Evolutionary conservation across 2,329 filamentous ascomycete species (phyloP), one percentile per base, ranked within the genome.

Genomic region (Cryphonectria japonica): DNA sequence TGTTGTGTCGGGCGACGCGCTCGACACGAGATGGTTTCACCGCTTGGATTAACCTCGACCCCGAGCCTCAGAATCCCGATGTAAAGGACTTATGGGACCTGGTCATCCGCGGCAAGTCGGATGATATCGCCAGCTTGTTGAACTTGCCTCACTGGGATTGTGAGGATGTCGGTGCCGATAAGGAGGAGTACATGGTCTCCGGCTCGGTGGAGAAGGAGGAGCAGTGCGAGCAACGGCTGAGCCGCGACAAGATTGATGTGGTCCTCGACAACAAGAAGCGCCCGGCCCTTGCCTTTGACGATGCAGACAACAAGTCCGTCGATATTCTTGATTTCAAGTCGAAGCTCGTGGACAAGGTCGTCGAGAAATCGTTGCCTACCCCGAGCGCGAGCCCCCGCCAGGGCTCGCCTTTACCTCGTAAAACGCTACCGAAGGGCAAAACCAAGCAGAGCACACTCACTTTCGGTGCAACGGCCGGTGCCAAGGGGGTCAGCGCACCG

Each of bases 1-100:
- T 98, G 80, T 89, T 98, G 87, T 98, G 94, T 79, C 90, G 91
- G 66, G 91, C 94, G 43, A 93, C 97, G n/a, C 88, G 95, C 73
- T 89, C 91, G 76, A 89, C 94, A 69, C 89, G 89, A 75, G 93
- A 97, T 75, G 95, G 95, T 0, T 88, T 97, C 71, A 94, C 95
- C 0, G 91, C 97, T 66, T 99, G 95, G 94, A 93, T 99, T 81
- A 98, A 98, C 81, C 89, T 94, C 68, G 94, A 97, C 72, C 86
- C 93, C 0, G 93, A 94, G 75, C 96, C 96, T 0, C 87, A 91
- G 60, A 92, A 93, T 29, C 91, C 89, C 74, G 94, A 98, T 71
- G 91, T 98, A 74, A 95, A 95, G 78, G 92, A 97, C 74, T 94
- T 93, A 77, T 99, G 95, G 92, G 96, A 99, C 80, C 83, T 98